Evolutionary conservation across 352 stramenopile species (phyloP).

Genomic region (Phytophthora pinifolia): DNA sequence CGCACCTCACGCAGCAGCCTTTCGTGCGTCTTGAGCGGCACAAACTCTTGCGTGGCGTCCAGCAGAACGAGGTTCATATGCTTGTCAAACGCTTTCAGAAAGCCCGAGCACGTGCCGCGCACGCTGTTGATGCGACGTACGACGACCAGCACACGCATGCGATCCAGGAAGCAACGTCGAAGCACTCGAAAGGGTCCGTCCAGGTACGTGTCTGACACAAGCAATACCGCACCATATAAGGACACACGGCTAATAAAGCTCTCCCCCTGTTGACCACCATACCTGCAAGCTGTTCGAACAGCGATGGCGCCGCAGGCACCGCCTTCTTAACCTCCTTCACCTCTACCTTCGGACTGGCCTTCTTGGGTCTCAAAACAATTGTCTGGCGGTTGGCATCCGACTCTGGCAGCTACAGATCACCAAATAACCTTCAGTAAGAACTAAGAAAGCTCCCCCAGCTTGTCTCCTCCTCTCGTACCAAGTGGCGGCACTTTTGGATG

Average conservation of each 20-base stretch:
- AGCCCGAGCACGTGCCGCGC: slow-evolving; percentile 88
- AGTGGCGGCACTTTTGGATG: slow-evolving; percentile 81
- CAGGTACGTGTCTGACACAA: slow-evolving; percentile 58
- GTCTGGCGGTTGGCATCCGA: slow-evolving; percentile 56
- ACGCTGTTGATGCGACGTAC: slow-evolving; percentile 91
- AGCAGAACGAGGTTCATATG: slow-evolving; percentile 94
- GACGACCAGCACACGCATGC: slow-evolving; percentile 80
- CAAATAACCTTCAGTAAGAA: not conserved
- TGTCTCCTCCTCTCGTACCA: slow-evolving; percentile 34
- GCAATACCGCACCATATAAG: slow-evolving; percentile 1
- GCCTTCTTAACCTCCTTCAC: slow-evolving; percentile 16
- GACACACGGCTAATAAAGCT: not conserved
- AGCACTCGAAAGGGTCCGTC: slow-evolving; percentile 88
- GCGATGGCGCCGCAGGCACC: slow-evolving; percentile 21
- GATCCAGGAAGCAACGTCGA: slow-evolving; percentile 76
- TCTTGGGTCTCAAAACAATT: slow-evolving; percentile 34
- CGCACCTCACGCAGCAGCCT: slow-evolving; percentile 35
- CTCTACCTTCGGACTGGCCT: slow-evolving; percentile 19
- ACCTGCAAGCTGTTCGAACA: slow-evolving; percentile 67
- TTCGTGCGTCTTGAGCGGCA: slow-evolving; percentile 43
- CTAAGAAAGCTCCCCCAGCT: not conserved
- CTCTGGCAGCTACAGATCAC: slow-evolving; percentile 53
- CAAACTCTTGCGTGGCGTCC: slow-evolving; percentile 84
- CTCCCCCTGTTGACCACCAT: not conserved
- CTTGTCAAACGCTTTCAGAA: slow-evolving; percentile 94